phyloP scores from a whole-genome alignment of 306 rosid genomes.

The Ammopiptanthus mongolicus region DNA sequence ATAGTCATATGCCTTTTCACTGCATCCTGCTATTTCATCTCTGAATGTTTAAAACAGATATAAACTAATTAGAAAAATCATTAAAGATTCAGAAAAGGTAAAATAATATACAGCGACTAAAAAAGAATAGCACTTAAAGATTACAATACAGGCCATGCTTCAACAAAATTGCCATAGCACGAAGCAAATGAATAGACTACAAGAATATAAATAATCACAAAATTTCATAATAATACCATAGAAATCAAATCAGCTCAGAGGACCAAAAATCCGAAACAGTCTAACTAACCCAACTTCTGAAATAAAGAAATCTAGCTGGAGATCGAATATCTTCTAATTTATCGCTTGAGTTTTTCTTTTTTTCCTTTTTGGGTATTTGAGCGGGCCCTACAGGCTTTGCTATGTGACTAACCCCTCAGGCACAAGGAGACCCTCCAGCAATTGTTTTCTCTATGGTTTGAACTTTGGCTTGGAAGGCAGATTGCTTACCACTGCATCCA shows the following conservation, averaged over 20 bases:
- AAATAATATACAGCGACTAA: background rate
- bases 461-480: background rate
- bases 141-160: background rate
- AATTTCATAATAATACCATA: background rate
- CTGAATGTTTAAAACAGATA: conserved; percentile 40
- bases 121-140: background rate
- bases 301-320: background rate
- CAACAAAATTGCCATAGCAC: background rate
- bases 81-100: background rate
- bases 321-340: background rate
- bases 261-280: background rate
- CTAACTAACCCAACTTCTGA: conserved; percentile 4
- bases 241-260: background rate
- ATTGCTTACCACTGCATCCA: background rate
- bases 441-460: background rate
- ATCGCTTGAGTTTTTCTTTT: background rate
- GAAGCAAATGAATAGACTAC: background rate
- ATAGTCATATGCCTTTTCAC: conserved; percentile 92
- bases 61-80: conserved; percentile 10
- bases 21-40: conserved; percentile 97
- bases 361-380: too few species aligned
- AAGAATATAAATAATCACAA: background rate
- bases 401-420: background rate
- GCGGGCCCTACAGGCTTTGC: background rate
- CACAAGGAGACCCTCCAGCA: too few species aligned